phyloP scores from a whole-genome alignment of 1,284 basidiomycete species.

The Ceratobasidium theobromae region DNA sequence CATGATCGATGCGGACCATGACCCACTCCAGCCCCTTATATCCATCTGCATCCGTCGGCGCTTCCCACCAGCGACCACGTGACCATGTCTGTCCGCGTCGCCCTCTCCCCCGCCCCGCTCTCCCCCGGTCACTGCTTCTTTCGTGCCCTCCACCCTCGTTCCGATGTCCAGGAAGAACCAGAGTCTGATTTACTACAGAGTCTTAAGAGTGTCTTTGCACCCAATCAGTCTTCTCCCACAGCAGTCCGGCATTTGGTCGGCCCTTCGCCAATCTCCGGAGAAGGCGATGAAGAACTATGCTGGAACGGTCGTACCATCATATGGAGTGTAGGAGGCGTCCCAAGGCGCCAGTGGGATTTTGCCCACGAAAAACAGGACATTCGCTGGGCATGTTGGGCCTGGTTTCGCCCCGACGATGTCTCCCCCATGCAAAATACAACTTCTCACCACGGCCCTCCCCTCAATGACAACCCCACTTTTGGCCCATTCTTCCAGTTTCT shows the following conservation, averaged over 20 bases:
- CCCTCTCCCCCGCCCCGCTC: too few relatives aligned
- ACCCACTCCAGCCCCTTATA: background rate
- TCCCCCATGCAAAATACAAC: constrained; percentile 48
- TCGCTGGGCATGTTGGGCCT: constrained; percentile 74
- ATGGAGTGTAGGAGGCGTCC: constrained; percentile 67
- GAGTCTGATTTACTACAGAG: constrained; percentile 50
- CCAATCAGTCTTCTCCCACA: constrained; percentile 12
- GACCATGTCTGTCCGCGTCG: too few relatives aligned
- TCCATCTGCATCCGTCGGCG: constrained; percentile 28
- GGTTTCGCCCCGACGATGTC: constrained; percentile 47
- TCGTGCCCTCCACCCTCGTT: background rate
- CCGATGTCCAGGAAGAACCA: background rate
- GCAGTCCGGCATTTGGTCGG: constrained; percentile 18
- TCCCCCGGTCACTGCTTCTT: too few relatives aligned
- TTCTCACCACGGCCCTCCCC: constrained; percentile 6
- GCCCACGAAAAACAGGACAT: constrained; percentile 67
- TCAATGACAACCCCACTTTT: constrained; percentile 43
- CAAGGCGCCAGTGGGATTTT: constrained; percentile 75
- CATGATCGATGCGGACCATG: constrained; percentile 35
- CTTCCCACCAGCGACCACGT: too few relatives aligned
- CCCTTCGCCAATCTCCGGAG: constrained; percentile 18
- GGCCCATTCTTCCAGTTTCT: constrained; percentile 41
- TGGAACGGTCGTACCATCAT: constrained; percentile 73
- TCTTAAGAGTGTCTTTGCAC: constrained; percentile 35
- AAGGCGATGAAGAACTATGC: constrained; percentile 55